These are phyloP conservation scores for Mortierella hygrophila DNA, from an alignment of 192 early-diverging fungal species.

Conservation along the genomic window DNA sequence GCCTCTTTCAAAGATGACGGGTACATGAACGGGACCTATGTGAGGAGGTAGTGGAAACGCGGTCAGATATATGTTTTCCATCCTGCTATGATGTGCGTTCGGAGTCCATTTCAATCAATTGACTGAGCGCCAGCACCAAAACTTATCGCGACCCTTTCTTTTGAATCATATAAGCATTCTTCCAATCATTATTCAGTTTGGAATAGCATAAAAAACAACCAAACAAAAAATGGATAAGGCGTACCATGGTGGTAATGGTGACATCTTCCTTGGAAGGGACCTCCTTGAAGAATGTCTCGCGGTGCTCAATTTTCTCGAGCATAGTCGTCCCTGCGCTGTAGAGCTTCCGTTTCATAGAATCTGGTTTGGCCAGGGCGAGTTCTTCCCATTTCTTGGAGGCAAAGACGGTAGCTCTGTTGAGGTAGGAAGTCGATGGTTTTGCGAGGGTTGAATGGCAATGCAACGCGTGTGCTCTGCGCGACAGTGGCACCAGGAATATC, in stretches of 20 bases:
- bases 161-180: too few relatives aligned
- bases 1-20: slow-evolving; percentile 62
- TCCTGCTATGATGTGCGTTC: too few relatives aligned
- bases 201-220: background rate
- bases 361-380: slow-evolving; percentile 50
- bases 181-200: background rate
- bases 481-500: slow-evolving; percentile 66
- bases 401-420: slow-evolving; percentile 61
- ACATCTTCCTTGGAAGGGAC: slow-evolving; percentile 69
- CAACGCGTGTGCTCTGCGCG: slow-evolving; percentile 58
- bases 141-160: too few relatives aligned
- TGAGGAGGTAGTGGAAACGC: background rate
- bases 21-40: slow-evolving; percentile 61
- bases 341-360: slow-evolving; percentile 70
- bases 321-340: slow-evolving; percentile 70
- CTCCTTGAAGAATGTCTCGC: slow-evolving; percentile 82
- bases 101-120: too few relatives aligned
- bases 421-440: slow-evolving; percentile 43
- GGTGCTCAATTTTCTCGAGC: slow-evolving; percentile 79
- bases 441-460: slow-evolving; percentile 67
- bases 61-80: too few relatives aligned
- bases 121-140: too few relatives aligned
- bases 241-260: slow-evolving; percentile 32
- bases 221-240: background rate
- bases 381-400: slow-evolving; percentile 69